Percentiles rank a stretch among this genome's conserved stretches.
Evolutionary conservation across 202 grass and related monocot species (phyloP).

Genomic region (Bolboschoenoplectus hybrid): DNA sequence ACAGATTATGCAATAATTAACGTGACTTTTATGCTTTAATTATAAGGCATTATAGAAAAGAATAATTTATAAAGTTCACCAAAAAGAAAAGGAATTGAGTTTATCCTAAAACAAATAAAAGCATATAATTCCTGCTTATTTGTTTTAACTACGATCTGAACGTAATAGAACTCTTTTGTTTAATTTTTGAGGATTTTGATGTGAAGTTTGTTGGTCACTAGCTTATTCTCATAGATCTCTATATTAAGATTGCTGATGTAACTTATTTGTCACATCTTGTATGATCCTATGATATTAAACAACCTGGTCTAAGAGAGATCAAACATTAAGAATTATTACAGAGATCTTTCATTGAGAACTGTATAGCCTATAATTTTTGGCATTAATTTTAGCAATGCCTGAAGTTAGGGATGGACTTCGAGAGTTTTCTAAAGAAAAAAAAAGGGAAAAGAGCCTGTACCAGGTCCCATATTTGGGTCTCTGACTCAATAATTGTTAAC

Average conservation of each 20-base stretch:
- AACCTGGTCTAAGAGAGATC: background rate
- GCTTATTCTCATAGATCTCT: background rate
- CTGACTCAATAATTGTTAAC: conserved; percentile 11
- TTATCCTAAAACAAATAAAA: background rate
- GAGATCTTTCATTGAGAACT: background rate
- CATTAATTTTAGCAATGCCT: background rate
- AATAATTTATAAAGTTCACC: background rate
- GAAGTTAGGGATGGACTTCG: background rate
- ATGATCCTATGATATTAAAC: background rate
- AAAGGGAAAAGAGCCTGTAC: background rate
- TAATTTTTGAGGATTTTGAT: conserved; percentile 12
- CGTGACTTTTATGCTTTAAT: conserved; percentile 18
- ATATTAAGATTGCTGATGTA: conserved; percentile 2
- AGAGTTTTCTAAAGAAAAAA: background rate
- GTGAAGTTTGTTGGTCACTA: background rate
- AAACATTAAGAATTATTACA: background rate
- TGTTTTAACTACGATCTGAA: background rate
- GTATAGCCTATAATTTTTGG: conserved; percentile 7
- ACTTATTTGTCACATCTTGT: conserved; percentile 1
- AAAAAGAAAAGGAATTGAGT: background rate
- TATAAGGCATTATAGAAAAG: background rate
- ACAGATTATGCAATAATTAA: background rate
- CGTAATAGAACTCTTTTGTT: background rate
- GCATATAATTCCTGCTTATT: background rate
- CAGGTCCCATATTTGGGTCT: conserved; percentile 15